Base-by-base conservation (phyloP, 257 asterid genomes). In the Ehretia macrophylla region DNA sequence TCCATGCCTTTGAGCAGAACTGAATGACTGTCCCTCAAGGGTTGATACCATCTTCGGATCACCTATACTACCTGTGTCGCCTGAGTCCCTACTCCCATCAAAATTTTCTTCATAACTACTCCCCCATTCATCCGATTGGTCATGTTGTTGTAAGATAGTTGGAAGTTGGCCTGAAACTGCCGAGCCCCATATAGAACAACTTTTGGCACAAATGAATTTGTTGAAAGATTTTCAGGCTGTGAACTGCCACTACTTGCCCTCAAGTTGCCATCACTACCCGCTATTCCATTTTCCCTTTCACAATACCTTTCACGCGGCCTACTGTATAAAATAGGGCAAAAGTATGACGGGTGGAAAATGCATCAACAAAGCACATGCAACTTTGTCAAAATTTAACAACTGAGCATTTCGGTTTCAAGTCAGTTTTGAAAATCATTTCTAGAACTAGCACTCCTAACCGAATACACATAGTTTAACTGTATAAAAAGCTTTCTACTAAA, bases 61-160 rank as follows among this genome's bases (percentile, higher is more conserved):
- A 59, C 99, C 99, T 5, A 77, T 64, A 58, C 95, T 92, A 27
- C 93, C 91, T 0, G 97, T 88, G 76, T 92, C 96, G 32, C 95
- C 96, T 0, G 90, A 79, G 72, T 87, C 95, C 69, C 63, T 81
- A 72, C 86, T 80, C 55, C 88, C 96, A 22, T 92, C 95, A 38
- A 88, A 70, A 63, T 63, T 89, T 75, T 93, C 97, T 54, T 93
- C 99, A 48, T 86, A 78, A 58, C 79, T 81, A 78, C 90, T 86
- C 19, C 95, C 88, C 49, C 80, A 73, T 6, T 86, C 99, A 40
- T 86, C 97, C 59, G 91, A 67, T 70, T 95, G 77, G 19, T 88
- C 99, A 4, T 93, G 96, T 0, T 91, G 65, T 71, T 88, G 97
- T 52, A 85, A 74, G 37, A 86, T 88, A 4, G 89, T 83, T 18